These are phyloP conservation scores for Fomitopsis betulina DNA, from an alignment of 1,284 basidiomycete species.

Conservation along the genomic window DNA sequence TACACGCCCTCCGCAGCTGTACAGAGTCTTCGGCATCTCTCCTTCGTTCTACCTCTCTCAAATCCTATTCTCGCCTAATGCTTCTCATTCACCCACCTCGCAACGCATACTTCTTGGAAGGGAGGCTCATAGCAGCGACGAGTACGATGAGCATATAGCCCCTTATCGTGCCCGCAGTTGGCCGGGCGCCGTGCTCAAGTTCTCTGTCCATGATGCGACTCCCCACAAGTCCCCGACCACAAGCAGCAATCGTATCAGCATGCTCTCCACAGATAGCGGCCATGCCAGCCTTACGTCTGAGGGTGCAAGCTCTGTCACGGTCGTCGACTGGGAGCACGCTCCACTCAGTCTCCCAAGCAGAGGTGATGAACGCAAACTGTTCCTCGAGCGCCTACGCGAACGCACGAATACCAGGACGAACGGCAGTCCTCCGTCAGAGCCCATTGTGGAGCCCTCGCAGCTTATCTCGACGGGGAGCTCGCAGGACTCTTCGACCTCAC, in stretches of 20 bases:
- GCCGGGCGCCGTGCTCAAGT: slow-evolving; percentile 55
- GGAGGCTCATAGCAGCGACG: slow-evolving; percentile 52
- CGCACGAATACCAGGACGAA: slow-evolving; percentile 14
- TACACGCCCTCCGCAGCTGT: slow-evolving; percentile 42
- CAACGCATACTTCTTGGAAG: slow-evolving; percentile 55
- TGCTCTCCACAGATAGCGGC: slow-evolving; percentile 8
- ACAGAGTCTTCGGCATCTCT: slow-evolving; percentile 61
- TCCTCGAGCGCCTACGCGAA: slow-evolving; percentile 24
- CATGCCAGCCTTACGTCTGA: slow-evolving; percentile 9
- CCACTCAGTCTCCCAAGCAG: slow-evolving; percentile 9
- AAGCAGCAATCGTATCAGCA: slow-evolving; percentile 5
- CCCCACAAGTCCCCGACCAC: slow-evolving; percentile 33
- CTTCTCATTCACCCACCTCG: slow-evolving; percentile 22
- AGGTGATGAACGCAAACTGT: slow-evolving; percentile 15
- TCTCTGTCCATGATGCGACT: slow-evolving; percentile 53
- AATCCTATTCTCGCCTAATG: slow-evolving; percentile 61
- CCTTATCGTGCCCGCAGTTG: slow-evolving; percentile 46
- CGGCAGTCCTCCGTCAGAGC: neutral
- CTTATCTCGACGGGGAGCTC: neutral
- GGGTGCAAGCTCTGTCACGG: slow-evolving; percentile 14
- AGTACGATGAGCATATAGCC: slow-evolving; percentile 49
- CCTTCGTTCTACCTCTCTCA: slow-evolving; percentile 56
- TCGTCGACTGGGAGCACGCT: slow-evolving; percentile 10
- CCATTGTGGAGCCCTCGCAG: neutral
- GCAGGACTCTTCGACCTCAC: neutral